Base-by-base conservation (phyloP, 2,329 filamentous ascomycete genomes). In the Cytospora piceae region DNA sequence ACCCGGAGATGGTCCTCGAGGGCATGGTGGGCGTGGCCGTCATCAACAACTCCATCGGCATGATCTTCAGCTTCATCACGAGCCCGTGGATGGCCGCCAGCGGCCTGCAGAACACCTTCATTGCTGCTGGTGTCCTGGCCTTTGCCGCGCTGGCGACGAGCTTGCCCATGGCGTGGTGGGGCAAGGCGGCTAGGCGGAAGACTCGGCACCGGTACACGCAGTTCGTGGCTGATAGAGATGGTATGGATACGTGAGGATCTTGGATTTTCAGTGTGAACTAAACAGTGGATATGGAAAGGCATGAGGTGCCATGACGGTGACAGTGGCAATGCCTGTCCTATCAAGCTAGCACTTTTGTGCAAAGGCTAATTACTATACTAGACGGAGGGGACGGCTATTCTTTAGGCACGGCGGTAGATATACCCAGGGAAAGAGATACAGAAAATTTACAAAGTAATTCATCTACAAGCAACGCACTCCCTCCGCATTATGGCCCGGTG, bases 131-230 rank as follows among this genome's bases (percentile, higher is more conserved):
- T 0, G 78, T 82, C 3, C 69, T 86, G 49, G 80, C 82, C 66
- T 83, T 85, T 63, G 76, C 80, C 22, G 81, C 84, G 55, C 77
- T 86, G 57, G 77, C 81, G 73, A 74, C 79, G 7, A 85, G 83
- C 1, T 70, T 83, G 46, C 82, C 83, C 1, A 86, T 86, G 84
- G 83, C 84, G 56, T 72, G 80, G 17, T 86, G 77, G 75, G 84
- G 84, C 2, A 86, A 85, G 74, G 71, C 70, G 3, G 80, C 77
- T 57, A 76, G 84, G 17, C 74, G 78, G 24, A 80, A 79, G 80
- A 86, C 84, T 4, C 74, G 78, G 58, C 71, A 72, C 24, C 74
- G 80, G 62, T 85, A 85, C 66, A 70, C 77, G 58, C 75, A 77
- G 31, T 84, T 83, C 68, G 71, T 85, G 34, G 77, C 77, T 63